A percentile compares a stretch with the other conserved stretches of the same genome.
Conservation (phyloP, 306 rosid genomes). For the Psophocarpus tetragonolobus region DNA sequence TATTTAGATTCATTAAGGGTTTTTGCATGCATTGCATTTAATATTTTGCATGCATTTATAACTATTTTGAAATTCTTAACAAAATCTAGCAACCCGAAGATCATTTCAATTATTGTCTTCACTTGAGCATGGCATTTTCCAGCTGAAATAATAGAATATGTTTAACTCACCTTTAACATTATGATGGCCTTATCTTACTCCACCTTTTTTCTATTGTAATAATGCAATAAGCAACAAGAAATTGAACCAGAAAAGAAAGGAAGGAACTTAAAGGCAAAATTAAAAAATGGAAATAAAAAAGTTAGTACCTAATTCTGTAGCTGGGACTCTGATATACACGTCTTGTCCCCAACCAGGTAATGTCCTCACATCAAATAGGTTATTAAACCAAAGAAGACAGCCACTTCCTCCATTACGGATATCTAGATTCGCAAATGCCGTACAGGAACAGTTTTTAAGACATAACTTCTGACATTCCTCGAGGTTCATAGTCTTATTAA, state of each 20-base stretch:
- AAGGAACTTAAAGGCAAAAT: not conserved
- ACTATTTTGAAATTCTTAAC: not conserved
- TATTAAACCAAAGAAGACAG: too few species aligned
- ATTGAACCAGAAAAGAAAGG: not conserved
- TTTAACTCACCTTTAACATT: not conserved
- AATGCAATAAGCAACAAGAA: not conserved
- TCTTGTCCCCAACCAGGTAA: too few species aligned
- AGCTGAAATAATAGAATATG: not conserved
- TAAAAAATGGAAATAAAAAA: too few species aligned
- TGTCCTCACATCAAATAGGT: too few species aligned
- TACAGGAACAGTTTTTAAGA: too few species aligned
- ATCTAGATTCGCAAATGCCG: too few species aligned
- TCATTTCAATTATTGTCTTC: not conserved
- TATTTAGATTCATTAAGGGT: not conserved
- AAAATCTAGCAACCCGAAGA: not conserved
- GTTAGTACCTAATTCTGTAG: too few species aligned
- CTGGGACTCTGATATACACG: too few species aligned
- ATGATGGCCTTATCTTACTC: not conserved
- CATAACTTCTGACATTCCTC: too few species aligned
- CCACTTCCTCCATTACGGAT: too few species aligned
- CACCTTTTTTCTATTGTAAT: not conserved
- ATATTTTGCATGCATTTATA: not conserved
- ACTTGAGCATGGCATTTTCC: not conserved
- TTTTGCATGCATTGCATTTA: not conserved
- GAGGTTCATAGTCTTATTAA: too few species aligned